phyloP scores from a whole-genome alignment of 176 grass and related monocot genomes.

The Oryza coarctata region DNA sequence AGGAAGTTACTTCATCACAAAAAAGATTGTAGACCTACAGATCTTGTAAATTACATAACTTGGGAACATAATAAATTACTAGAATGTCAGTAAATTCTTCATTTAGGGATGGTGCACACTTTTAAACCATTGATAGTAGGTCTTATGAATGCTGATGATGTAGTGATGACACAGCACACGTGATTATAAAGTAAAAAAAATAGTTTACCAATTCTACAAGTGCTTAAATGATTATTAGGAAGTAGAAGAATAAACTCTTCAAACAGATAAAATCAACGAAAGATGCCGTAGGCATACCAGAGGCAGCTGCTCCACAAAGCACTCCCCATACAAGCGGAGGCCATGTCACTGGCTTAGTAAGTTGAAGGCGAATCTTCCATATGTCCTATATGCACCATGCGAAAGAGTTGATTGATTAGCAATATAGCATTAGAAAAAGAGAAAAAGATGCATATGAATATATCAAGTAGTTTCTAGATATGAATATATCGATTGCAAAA shows the following conservation, averaged over 20 bases:
- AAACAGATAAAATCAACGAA: constrained; percentile 3
- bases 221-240: constrained; percentile 1
- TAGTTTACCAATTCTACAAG: background rate
- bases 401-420: background rate
- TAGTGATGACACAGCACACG: background rate
- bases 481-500: no score
- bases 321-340: constrained; percentile 95
- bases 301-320: constrained; percentile 92
- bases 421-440: background rate
- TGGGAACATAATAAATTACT: background rate
- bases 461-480: no score
- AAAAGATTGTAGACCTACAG: background rate
- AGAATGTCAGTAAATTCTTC: background rate
- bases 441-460: background rate
- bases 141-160: background rate
- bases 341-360: constrained; percentile 98
- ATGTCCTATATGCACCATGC: constrained; percentile 56
- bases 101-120: background rate
- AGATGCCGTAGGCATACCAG: constrained; percentile 50
- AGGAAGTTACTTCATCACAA: background rate
- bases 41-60: background rate
- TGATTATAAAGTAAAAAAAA: background rate
- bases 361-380: constrained; percentile 99
- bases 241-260: background rate
- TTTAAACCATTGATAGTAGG: background rate